phyloP scores from a whole-genome alignment of 768 basidiomycete species.

The Suillus americanus region DNA sequence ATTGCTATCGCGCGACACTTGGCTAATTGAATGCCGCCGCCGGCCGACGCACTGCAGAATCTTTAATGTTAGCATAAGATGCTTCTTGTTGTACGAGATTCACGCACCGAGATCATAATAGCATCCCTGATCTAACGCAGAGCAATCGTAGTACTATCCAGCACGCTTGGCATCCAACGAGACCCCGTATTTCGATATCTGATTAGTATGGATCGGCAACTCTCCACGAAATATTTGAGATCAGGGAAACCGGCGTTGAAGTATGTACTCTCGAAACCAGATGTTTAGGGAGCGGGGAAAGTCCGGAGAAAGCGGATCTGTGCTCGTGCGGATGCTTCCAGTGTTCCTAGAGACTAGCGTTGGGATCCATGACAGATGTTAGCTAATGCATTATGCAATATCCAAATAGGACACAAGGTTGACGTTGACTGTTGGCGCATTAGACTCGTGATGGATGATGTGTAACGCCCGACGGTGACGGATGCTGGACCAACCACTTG shows the following conservation, averaged over 20 bases:
- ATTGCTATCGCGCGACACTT: too few relatives aligned
- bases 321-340: not conserved
- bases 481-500: not conserved
- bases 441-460: not conserved
- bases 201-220: not conserved
- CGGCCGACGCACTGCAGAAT: not conserved
- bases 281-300: not conserved
- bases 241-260: not conserved
- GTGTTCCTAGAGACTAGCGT: not conserved
- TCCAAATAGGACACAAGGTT: not conserved
- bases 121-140: not conserved
- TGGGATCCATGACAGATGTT: not conserved
- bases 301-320: not conserved
- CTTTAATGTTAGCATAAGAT: not conserved
- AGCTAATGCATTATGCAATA: not conserved
- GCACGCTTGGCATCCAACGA: not conserved
- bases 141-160: not conserved
- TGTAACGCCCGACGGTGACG: not conserved
- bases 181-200: not conserved
- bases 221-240: not conserved
- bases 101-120: not conserved
- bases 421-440: not conserved
- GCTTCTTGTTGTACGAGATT: not conserved
- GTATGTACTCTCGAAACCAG: not conserved
- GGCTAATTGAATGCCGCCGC: too few relatives aligned